Base-by-base conservation (phyloP, 495 filamentous ascomycete species). In the Podospora conica region DNA sequence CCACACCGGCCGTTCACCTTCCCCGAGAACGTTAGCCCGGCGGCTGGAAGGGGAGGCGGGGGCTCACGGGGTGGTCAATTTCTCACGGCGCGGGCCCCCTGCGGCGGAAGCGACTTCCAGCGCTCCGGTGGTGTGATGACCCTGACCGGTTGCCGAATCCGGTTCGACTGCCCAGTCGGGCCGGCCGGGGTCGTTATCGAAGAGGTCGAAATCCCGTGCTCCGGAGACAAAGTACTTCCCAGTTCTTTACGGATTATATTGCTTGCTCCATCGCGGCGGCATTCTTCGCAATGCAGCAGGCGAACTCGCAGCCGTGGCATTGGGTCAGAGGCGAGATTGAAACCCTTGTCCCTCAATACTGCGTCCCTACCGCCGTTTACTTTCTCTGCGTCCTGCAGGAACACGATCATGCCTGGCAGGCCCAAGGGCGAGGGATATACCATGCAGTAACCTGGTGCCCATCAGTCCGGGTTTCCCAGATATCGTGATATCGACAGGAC, bases 11-110 rank as follows among this genome's bases (percentile, higher is more conserved):
- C 22, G 53, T 58, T 66, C 60, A 64, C 64, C 64, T 66, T 60
- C 59, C 40, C 60, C 25, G 60, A 66, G 59, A 25, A 54, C 54
- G 64, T 61, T 64, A 66, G 29, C 25, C 56, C 55, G 59, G 63
- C 59, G 61, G 55, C 22, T 55, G 33, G 55, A 53, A 53, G 59
- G 55, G 55, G 60, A 48, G n/a, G 58, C 28, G 21, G 23, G 28
- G 57, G 53, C 60, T 33, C 58, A 29, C 40, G 25, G 48, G 18
- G 12, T 28, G 40, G 23, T 61, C 27, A 64, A 57, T 64, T 33
- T 64, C 63, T 58, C 54, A 28, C 55, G 29, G 54, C 28, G 28
- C 15, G 63, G 54, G n/a, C 55, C 63, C 62, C 55, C 58, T 22
- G 40, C 15, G 27, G 23, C 63, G 63, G 63, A 64, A 64, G 57